Conservation (phyloP, 306 rosid species). For the Lathyrus sativus region DNA sequence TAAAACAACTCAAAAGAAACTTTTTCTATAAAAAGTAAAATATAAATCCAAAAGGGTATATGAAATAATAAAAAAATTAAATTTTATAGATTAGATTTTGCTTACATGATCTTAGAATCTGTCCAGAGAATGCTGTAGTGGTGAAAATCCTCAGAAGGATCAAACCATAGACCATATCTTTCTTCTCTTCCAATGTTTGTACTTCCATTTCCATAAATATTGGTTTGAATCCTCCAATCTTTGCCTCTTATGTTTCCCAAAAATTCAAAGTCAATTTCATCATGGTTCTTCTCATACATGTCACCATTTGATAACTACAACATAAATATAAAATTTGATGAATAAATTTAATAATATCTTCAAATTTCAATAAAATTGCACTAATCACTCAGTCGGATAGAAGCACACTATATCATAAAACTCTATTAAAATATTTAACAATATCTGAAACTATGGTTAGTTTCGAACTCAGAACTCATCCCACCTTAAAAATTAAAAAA, state of each 20-base stretch:
- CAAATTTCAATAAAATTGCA: too few species aligned
- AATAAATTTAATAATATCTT: not conserved
- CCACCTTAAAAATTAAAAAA: not conserved
- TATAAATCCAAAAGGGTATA: slow-evolving; percentile 1
- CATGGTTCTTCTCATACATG: slow-evolving; percentile 80
- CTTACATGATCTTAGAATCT: slow-evolving; percentile 80
- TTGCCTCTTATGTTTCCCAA: slow-evolving; percentile 94
- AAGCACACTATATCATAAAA: too few species aligned
- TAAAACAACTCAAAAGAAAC: not conserved
- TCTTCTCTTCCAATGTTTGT: slow-evolving; percentile 88
- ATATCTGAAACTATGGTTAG: too few species aligned
- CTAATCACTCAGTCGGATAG: too few species aligned
- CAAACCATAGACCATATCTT: slow-evolving; percentile 88
- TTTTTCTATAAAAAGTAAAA: slow-evolving; percentile 27
- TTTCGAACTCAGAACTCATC: too few species aligned
- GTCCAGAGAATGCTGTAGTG: slow-evolving; percentile 90
- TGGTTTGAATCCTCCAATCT: slow-evolving; percentile 96
- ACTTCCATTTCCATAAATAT: slow-evolving; percentile 96
- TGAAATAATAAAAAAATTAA: slow-evolving; percentile 25
- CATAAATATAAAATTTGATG: slow-evolving; percentile 5
- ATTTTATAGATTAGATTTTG: slow-evolving; percentile 23
- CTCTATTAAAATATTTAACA: too few species aligned
- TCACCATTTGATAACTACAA: slow-evolving; percentile 93
- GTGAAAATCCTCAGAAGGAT: slow-evolving; percentile 87
- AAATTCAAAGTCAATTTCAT: slow-evolving; percentile 94